phyloP scores from a whole-genome alignment of 768 basidiomycete species.

The Leccinellum luteum region DNA sequence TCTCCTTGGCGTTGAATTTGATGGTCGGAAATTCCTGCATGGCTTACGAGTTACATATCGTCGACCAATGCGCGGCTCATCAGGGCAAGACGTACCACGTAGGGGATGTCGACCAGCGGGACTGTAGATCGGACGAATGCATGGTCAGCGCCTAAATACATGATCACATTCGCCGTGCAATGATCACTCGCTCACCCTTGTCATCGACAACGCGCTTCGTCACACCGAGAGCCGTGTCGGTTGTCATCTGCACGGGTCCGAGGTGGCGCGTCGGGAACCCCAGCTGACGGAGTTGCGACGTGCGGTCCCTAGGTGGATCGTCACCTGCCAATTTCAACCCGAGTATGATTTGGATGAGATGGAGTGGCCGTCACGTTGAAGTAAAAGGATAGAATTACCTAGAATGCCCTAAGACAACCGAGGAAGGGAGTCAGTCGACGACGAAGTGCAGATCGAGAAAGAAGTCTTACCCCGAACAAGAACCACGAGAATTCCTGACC shows the following conservation, averaged over 20 bases:
- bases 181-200: constrained; percentile 42
- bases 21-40: constrained; percentile 89
- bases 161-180: not conserved
- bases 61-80: too few species aligned
- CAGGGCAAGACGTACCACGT: constrained; percentile 49
- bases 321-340: constrained; percentile 56
- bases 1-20: constrained; percentile 79
- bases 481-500: constrained; percentile 84
- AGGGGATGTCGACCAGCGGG: constrained; percentile 69
- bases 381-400: constrained; percentile 33
- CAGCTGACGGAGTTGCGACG: constrained; percentile 77
- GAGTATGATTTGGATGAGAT: not conserved
- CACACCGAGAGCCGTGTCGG: constrained; percentile 93
- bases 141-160: not conserved
- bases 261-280: constrained; percentile 88
- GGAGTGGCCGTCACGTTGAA: not conserved
- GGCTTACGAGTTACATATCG: not conserved
- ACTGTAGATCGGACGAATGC: constrained; percentile 32
- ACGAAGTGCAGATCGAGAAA: not conserved
- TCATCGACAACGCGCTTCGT: constrained; percentile 81
- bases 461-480: constrained; percentile 75
- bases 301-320: constrained; percentile 93
- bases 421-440: not conserved
- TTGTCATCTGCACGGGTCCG: constrained; percentile 94
- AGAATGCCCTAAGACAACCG: constrained; percentile 51